Percentiles rank a stretch among this genome's conserved stretches.
phyloP scores from a whole-genome alignment of 139 green algal genomes.

The Pleodorina starrii region DNA sequence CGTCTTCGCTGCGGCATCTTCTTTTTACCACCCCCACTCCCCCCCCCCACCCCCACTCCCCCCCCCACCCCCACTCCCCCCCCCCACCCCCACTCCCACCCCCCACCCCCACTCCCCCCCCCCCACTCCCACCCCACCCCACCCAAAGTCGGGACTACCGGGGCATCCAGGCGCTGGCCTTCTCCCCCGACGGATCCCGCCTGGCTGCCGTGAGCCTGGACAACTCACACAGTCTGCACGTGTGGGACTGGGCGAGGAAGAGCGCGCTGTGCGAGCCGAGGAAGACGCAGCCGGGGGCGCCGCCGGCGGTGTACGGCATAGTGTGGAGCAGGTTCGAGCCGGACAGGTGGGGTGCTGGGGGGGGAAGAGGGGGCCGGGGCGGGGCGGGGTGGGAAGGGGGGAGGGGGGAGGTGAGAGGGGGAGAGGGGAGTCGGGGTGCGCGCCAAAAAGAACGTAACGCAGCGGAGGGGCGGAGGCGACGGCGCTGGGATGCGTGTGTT shows the following conservation, averaged over 20 bases:
- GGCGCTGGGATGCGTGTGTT: no score
- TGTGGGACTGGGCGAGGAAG: constrained; percentile 62
- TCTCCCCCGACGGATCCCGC: constrained; percentile 66
- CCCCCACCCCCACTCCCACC: neutral
- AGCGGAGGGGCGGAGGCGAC: no score
- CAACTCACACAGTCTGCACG: constrained; percentile 68
- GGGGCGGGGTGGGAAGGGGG: neutral
- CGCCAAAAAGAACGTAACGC: no score
- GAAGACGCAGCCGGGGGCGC: constrained; percentile 67
- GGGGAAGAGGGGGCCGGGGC: neutral
- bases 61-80: no score
- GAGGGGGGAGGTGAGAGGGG: neutral
- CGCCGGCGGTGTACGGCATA: constrained; percentile 73
- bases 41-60: no score
- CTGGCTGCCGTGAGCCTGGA: constrained; percentile 65
- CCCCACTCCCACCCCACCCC: no score
- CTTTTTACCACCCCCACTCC: no score
- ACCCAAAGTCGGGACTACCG: constrained; percentile 63
- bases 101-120: neutral
- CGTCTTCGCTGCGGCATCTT: no score
- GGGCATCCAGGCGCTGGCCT: constrained; percentile 66
- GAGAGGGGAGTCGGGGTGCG: no score
- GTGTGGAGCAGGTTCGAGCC: constrained; percentile 70
- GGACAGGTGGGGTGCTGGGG: constrained; percentile 51
- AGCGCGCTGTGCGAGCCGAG: constrained; percentile 58